A percentile compares a stretch with the other conserved stretches of the same genome.
These are phyloP conservation scores for Aristolochia californica DNA, from an alignment of 164 flowering plant species.

Conservation along the genomic window DNA sequence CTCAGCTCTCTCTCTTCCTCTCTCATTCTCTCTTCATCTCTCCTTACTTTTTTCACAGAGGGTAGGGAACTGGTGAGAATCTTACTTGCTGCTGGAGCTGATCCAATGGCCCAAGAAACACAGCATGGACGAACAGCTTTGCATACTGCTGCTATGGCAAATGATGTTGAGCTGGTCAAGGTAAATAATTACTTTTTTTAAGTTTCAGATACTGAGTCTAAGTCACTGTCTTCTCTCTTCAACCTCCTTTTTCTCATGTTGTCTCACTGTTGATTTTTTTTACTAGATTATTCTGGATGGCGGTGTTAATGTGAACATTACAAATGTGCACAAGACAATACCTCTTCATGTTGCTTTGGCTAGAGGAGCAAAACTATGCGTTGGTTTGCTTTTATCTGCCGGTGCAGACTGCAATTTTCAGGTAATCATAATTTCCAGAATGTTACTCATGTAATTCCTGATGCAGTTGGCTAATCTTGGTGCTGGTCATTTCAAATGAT, in stretches of 20 bases:
- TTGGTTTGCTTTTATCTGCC: conserved; percentile 73
- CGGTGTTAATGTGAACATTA: conserved; percentile 89
- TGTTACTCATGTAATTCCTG: neutral
- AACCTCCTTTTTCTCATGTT: neutral
- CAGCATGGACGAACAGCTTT: conserved; percentile 79
- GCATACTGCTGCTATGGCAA: conserved; percentile 92
- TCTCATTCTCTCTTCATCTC: no score
- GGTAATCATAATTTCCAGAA: conserved; percentile 26
- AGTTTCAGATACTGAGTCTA: neutral
- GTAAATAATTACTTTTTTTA: conserved; percentile 20
- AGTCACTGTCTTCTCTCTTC: neutral
- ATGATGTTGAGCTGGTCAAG: conserved; percentile 86
- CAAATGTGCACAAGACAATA: conserved; percentile 69
- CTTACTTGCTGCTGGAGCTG: conserved; percentile 92
- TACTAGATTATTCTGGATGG: conserved; percentile 78
- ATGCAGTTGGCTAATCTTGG: no score
- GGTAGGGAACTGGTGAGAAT: conserved; percentile 79
- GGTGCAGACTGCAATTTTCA: conserved; percentile 89
- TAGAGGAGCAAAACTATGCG: conserved; percentile 90
- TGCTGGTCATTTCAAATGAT: no score
- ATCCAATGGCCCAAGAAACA: conserved; percentile 74
- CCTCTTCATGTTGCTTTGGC: conserved; percentile 97
- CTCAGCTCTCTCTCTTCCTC: no score
- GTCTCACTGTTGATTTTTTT: conserved; percentile 4
- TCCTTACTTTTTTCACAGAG: conserved; percentile 40